phyloP scores from a whole-genome alignment of 106 monocot species.

The Apostasia shenzhenica region DNA sequence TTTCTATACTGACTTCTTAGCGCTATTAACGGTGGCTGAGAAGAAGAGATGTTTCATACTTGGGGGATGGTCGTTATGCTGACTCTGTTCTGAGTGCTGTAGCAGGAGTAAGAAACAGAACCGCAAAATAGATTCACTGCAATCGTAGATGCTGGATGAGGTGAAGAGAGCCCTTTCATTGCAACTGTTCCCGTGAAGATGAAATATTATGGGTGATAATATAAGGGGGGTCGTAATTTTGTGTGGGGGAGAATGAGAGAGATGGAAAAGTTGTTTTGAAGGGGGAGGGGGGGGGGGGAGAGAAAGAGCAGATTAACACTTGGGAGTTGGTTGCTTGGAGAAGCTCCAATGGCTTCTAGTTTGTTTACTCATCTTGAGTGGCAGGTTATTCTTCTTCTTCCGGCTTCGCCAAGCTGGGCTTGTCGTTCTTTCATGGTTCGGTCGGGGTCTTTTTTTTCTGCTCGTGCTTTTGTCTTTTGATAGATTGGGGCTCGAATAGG shows the following conservation, averaged over 20 bases:
- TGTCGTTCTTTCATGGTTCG: not conserved
- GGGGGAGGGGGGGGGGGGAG: not conserved
- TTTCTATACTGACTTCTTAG: not conserved
- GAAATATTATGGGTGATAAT: not conserved
- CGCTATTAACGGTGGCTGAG: not conserved
- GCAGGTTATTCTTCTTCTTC: slow-evolving; percentile 15
- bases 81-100: too few relatives aligned
- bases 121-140: too few relatives aligned
- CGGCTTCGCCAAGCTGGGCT: not conserved
- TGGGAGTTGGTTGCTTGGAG: slow-evolving; percentile 2
- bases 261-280: not conserved
- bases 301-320: not conserved
- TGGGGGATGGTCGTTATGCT: too few relatives aligned
- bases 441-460: not conserved
- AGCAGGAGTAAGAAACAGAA: too few relatives aligned
- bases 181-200: too few relatives aligned
- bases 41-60: not conserved
- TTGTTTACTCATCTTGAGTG: slow-evolving; percentile 29
- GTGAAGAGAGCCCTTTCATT: too few relatives aligned
- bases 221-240: not conserved
- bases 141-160: too few relatives aligned
- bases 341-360: not conserved
- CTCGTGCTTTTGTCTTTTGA: not conserved
- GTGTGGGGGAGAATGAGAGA: not conserved
- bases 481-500: slow-evolving; percentile 17